phyloP scores from a whole-genome alignment of 2,329 filamentous ascomycete genomes.

The Cladosporium sp. region DNA sequence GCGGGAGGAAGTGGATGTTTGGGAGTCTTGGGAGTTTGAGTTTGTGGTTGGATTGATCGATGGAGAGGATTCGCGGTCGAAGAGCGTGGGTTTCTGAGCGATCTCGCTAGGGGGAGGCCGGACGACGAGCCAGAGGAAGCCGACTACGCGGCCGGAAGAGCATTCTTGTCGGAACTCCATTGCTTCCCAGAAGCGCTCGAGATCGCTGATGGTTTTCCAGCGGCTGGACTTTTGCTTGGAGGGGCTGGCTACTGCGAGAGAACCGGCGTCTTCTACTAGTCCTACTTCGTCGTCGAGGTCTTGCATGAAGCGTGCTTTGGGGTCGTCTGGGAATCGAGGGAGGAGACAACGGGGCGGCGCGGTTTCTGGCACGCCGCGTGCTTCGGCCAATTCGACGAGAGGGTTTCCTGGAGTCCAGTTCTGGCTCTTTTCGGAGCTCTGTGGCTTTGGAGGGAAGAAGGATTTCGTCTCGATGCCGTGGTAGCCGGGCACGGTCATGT shows the following conservation, averaged over 20 bases:
- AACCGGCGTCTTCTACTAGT: slow-evolving; percentile 27
- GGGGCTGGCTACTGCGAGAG: slow-evolving; percentile 31
- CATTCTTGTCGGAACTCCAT: slow-evolving; percentile 97
- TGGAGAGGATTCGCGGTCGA: background rate
- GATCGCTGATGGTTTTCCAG: slow-evolving; percentile 79
- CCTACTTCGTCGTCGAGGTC: slow-evolving; percentile 78
- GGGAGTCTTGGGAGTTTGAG: slow-evolving; percentile 1
- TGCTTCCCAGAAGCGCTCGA: slow-evolving; percentile 98
- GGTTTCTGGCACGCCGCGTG: slow-evolving; percentile 47
- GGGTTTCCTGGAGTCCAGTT: slow-evolving; percentile 65
- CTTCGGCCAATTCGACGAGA: slow-evolving; percentile 70
- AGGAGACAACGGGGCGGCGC: slow-evolving; percentile 79
- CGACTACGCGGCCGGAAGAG: slow-evolving; percentile 85
- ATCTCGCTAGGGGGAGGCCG: slow-evolving; percentile 54
- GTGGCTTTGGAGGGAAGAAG: slow-evolving; percentile 64
- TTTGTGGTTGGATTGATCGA: background rate
- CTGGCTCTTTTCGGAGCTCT: background rate
- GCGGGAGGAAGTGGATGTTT: slow-evolving; percentile 5
- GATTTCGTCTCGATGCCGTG: slow-evolving; percentile 77
- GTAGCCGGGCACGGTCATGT: slow-evolving; percentile 83
- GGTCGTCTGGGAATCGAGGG: slow-evolving; percentile 90
- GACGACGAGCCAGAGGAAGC: slow-evolving; percentile 87
- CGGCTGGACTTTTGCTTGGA: slow-evolving; percentile 59
- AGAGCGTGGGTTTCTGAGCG: background rate
- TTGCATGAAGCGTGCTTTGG: slow-evolving; percentile 83